Base-by-base conservation (phyloP, 2,329 filamentous ascomycete species). In the Beauveria varroae region DNA sequence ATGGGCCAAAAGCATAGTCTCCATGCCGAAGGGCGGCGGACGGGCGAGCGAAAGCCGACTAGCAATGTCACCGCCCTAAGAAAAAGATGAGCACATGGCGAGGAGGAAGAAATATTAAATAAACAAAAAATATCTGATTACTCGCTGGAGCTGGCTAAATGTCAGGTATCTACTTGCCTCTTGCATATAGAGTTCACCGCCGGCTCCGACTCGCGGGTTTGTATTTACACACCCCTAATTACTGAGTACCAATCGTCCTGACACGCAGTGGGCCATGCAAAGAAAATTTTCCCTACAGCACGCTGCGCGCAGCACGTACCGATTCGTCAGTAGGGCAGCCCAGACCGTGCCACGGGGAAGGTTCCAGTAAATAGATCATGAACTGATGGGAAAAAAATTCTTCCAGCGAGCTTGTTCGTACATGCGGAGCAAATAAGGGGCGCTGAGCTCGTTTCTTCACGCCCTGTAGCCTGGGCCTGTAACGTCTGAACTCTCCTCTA, bases 31-130 rank as follows among this genome's bases (percentile, higher is more conserved):
- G 6, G 43, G 24, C 30, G 18, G 16, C 30, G 30, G 34, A 22
- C 41, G 18, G 9, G 26, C 46, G 30, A 26, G 43, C 55, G 55
- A 57, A 57, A 49, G 55, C 55, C 55, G 55, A 30, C 55, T 49
- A 57, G 43, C 20, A 49, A 49, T 49, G 54, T 20, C 30, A 57
- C 55, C 44, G 20, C 8, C 20, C 44, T 47, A 37, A 44, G 44
- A 30, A 55, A 44, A 30, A n/a, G 18, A 30, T 22, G 22, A 2
- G n/a, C 30, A 52, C 50, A 37, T 14, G n/a, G 28, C 9, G 12
- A 37, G 12, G 34, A n/a, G 30, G 24, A n/a, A 5, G 18, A n/a
- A 50, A 30, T 16, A 28, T 34, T 24, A 34, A 14, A 12, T 37
- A 37, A 18, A 14, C 28, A 22, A 12, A 18, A 37, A 37, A 20